phyloP scores from a whole-genome alignment of 441 rosid genomes.

The Manihot esculenta region DNA sequence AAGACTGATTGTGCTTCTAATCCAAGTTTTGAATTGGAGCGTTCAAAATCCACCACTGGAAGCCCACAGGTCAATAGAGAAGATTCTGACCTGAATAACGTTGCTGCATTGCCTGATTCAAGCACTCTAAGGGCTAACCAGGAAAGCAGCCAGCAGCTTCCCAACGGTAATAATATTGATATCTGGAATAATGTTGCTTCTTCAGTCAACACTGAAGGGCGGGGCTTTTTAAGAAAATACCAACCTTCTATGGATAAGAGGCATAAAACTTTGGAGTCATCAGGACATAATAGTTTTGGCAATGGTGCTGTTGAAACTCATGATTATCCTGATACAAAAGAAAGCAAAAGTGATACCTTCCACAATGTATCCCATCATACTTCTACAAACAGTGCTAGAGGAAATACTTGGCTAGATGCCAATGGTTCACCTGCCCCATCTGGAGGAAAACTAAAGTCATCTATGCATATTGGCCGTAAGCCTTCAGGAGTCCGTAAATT shows the following conservation, averaged over 20 bases:
- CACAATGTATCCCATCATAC: constrained; percentile 34
- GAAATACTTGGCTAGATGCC: constrained; percentile 45
- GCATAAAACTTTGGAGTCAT: constrained; percentile 45
- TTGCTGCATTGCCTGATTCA: constrained; percentile 36
- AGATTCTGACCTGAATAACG: constrained; percentile 39
- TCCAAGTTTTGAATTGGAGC: constrained; percentile 34
- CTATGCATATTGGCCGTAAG: constrained; percentile 40
- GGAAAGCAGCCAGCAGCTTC: constrained; percentile 40
- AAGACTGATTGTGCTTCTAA: constrained; percentile 45
- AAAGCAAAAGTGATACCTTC: constrained; percentile 40
- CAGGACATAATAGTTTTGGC: constrained; percentile 38
- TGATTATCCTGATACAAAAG: constrained; percentile 36
- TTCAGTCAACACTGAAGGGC: constrained; percentile 23
- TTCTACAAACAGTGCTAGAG: constrained; percentile 35
- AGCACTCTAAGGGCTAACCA: constrained; percentile 34
- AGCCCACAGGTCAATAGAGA: constrained; percentile 31
- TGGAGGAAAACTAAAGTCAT: constrained; percentile 50
- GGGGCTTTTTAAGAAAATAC: constrained; percentile 28
- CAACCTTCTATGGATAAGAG: constrained; percentile 35
- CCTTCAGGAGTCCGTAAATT: constrained; percentile 60
- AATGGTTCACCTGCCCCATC: constrained; percentile 40
- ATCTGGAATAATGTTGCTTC: constrained; percentile 45
- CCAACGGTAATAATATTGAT: constrained; percentile 35
- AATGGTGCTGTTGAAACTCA: constrained; percentile 31
- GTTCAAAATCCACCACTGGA: constrained; percentile 27